Evolutionary conservation across 1,284 basidiomycete species (phyloP).

Genomic region (Paramarasmius palmivorus): DNA sequence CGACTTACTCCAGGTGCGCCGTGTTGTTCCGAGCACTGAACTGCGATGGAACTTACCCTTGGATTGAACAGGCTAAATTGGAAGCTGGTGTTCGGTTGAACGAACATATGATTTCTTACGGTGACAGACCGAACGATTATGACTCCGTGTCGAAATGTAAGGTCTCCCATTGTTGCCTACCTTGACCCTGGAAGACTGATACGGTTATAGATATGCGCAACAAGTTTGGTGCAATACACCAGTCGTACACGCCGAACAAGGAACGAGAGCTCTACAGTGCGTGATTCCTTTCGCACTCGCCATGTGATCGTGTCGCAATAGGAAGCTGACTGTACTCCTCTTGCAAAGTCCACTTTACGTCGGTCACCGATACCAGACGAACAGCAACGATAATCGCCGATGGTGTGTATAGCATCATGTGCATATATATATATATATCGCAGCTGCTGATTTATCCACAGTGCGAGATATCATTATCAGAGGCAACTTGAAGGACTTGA

Average conservation of each 20-base stretch:
- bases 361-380: conserved; percentile 68
- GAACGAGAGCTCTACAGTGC: conserved; percentile 69
- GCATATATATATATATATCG: neutral
- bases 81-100: conserved; percentile 70
- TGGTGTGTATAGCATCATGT: conserved; percentile 34
- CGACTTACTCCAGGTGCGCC: conserved; percentile 63
- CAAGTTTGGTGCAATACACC: conserved; percentile 71
- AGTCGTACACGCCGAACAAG: conserved; percentile 64
- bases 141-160: conserved; percentile 70
- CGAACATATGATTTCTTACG: conserved; percentile 67
- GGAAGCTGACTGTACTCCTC: conserved; percentile 12
- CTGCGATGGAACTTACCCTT: conserved; percentile 13
- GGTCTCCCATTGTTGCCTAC: conserved; percentile 20
- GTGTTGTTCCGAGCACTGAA: conserved; percentile 8
- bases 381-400: conserved; percentile 58
- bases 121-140: conserved; percentile 73
- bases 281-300: conserved; percentile 28
- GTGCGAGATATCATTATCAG: conserved; percentile 66
- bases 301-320: neutral
- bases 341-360: conserved; percentile 69
- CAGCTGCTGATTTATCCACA: conserved; percentile 22
- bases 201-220: conserved; percentile 60
- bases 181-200: neutral
- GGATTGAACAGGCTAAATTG: conserved; percentile 55
- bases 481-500: conserved; percentile 54